These are phyloP conservation scores for Didymella pomorum DNA, from an alignment of 2,329 filamentous ascomycete species.

Conservation along the genomic window DNA sequence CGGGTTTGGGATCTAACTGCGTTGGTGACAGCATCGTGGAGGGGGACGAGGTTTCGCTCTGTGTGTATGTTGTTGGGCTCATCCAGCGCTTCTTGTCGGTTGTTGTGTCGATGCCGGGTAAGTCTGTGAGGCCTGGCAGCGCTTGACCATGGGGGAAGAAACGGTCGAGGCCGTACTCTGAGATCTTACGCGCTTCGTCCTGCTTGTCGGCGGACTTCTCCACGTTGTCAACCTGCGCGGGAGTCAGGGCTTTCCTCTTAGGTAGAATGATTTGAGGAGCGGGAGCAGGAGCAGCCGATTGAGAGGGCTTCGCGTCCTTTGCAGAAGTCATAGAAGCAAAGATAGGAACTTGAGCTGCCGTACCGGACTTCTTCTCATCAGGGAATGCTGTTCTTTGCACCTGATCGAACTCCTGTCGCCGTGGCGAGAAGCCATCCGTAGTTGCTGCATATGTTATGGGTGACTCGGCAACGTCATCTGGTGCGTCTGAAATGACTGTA, in stretches of 20 bases:
- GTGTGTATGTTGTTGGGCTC: slow-evolving; percentile 14
- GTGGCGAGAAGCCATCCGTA: slow-evolving; percentile 51
- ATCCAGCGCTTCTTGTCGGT: slow-evolving; percentile 12
- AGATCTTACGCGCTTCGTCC: slow-evolving; percentile 23
- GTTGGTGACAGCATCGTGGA: slow-evolving; percentile 28
- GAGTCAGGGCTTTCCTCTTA: slow-evolving; percentile 56
- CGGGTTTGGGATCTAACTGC: slow-evolving; percentile 22
- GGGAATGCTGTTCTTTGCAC: slow-evolving; percentile 32
- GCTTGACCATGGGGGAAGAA: slow-evolving; percentile 28
- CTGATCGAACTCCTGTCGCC: slow-evolving; percentile 26
- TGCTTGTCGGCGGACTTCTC: slow-evolving; percentile 36
- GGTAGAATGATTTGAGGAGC: slow-evolving; percentile 51
- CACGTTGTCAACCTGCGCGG: slow-evolving; percentile 53
- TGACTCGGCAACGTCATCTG: slow-evolving; percentile 48
- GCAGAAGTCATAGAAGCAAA: slow-evolving; percentile 26
- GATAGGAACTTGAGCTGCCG: slow-evolving; percentile 40
- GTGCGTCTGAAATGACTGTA: slow-evolving; percentile 51
- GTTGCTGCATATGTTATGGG: slow-evolving; percentile 51
- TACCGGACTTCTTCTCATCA: slow-evolving; percentile 51
- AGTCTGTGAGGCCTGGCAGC: slow-evolving; percentile 28
- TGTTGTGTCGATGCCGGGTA: slow-evolving; percentile 17
- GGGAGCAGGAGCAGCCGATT: slow-evolving; percentile 37
- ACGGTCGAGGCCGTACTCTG: slow-evolving; percentile 12
- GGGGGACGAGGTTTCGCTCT: slow-evolving; percentile 29
- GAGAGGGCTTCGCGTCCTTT: slow-evolving; percentile 21